phyloP scores from a whole-genome alignment of 148 eudicot genomes.

The Camellia sinensis region DNA sequence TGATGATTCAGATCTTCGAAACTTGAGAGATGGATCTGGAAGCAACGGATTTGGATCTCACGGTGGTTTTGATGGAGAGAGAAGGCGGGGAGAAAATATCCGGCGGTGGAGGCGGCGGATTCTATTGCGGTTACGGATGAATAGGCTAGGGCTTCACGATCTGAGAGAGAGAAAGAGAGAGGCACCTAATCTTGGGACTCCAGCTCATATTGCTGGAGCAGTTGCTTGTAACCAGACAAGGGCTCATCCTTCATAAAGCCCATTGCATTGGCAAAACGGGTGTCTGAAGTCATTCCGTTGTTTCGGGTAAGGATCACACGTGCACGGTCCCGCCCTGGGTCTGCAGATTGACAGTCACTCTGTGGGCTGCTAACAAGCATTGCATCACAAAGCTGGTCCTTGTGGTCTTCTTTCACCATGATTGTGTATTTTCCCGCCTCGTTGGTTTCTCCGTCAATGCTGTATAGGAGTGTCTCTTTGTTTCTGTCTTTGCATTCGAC shows the following conservation, averaged over 20 bases:
- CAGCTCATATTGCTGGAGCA: constrained; percentile 16
- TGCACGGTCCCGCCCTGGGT: constrained; percentile 33
- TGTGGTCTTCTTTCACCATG: constrained; percentile 19
- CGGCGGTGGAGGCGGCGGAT: too few species aligned
- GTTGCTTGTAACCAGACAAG: constrained; percentile 10
- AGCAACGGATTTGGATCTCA: too few species aligned
- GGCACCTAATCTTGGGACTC: not conserved
- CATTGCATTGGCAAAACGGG: constrained; percentile 29
- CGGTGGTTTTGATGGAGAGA: too few species aligned
- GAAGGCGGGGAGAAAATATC: too few species aligned
- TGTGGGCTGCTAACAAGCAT: constrained; percentile 31
- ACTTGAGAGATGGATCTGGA: too few species aligned
- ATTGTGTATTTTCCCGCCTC: constrained; percentile 20
- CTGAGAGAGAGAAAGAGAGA: too few species aligned
- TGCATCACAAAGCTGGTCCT: constrained; percentile 23
- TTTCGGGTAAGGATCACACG: constrained; percentile 41
- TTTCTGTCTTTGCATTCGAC: constrained; percentile 47
- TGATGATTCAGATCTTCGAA: too few species aligned
- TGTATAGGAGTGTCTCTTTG: constrained; percentile 25
- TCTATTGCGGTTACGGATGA: too few species aligned
- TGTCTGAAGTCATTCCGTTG: constrained; percentile 38
- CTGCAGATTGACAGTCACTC: constrained; percentile 7
- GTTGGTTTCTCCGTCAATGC: constrained; percentile 28
- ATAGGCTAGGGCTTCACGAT: too few species aligned
- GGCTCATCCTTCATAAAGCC: constrained; percentile 15